These are phyloP conservation scores for Trichoderma gracile DNA, from an alignment of 2,329 filamentous ascomycete genomes.

Conservation along the genomic window DNA sequence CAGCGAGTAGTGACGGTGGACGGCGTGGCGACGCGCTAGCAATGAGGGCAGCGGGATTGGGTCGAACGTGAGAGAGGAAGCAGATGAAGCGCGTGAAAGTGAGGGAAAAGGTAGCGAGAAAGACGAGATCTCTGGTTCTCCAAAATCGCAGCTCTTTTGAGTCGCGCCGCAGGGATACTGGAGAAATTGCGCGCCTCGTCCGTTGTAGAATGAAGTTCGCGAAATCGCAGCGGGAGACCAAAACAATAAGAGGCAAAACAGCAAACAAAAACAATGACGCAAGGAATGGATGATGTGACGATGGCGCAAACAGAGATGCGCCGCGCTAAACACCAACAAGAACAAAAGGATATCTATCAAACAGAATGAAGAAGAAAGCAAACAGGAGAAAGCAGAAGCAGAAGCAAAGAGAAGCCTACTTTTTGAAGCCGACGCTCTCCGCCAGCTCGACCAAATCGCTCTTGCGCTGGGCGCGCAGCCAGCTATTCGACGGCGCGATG, in stretches of 20 bases:
- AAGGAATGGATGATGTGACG: background rate
- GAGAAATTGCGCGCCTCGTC: slow-evolving; percentile 16
- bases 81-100: background rate
- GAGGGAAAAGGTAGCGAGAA: background rate
- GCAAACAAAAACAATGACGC: slow-evolving; percentile 25
- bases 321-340: background rate
- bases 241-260: background rate
- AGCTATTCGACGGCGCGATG: slow-evolving; percentile 55
- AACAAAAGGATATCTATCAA: background rate
- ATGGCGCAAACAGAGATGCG: background rate
- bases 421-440: slow-evolving; percentile 66
- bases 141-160: background rate
- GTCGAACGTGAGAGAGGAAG: background rate
- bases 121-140: background rate
- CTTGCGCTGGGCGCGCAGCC: slow-evolving; percentile 82
- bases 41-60: background rate
- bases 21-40: slow-evolving; percentile 1
- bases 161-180: background rate
- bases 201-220: background rate
- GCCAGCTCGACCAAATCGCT: slow-evolving; percentile 74
- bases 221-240: background rate
- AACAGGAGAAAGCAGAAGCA: slow-evolving; percentile 8
- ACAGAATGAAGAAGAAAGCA: background rate
- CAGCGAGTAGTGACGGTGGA: background rate
- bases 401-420: slow-evolving; percentile 56